Percentiles rank a stretch among this genome's conserved stretches.
Evolutionary conservation across 768 basidiomycete species (phyloP).

Genomic region (Boletus fagicola): DNA sequence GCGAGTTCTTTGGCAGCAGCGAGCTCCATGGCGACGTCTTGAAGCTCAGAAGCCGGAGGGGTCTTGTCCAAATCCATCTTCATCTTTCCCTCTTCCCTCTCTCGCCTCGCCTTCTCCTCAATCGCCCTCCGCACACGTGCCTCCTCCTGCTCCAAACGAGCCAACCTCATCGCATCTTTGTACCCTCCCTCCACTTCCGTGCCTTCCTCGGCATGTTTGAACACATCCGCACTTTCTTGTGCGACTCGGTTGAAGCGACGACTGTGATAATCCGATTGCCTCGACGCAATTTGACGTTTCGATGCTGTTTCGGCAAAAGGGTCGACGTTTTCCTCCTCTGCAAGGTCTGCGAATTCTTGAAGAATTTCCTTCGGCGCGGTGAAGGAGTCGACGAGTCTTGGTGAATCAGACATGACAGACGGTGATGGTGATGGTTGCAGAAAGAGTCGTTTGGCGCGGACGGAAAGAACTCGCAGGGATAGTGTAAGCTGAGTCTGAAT

Average conservation of each 20-base stretch:
- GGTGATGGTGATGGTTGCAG: conserved; percentile 19
- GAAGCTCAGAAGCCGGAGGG: conserved; percentile 77
- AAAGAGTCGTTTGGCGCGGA: conserved; percentile 8
- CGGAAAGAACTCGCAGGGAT: background rate
- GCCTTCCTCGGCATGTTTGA: conserved; percentile 64
- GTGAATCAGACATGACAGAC: conserved; percentile 55
- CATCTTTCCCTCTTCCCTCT: conserved; percentile 65
- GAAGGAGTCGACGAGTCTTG: conserved; percentile 83
- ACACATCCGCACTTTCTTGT: conserved; percentile 78
- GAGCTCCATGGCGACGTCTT: conserved; percentile 69
- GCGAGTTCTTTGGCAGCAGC: conserved; percentile 45
- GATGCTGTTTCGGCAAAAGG: conserved; percentile 92
- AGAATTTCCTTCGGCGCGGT: conserved; percentile 92
- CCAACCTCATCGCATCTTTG: conserved; percentile 92
- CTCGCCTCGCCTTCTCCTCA: conserved; percentile 83
- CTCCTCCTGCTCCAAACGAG: conserved; percentile 93
- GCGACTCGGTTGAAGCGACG: conserved; percentile 85
- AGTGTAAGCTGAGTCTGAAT: conserved; percentile 32
- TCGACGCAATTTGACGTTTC: conserved; percentile 87
- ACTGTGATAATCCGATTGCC: conserved; percentile 94
- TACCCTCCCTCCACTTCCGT: conserved; percentile 81
- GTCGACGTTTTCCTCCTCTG: conserved; percentile 90
- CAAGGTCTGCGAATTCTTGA: conserved; percentile 89
- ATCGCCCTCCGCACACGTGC: conserved; percentile 76
- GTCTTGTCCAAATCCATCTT: conserved; percentile 92